These are phyloP conservation scores for Xylaria sp. DNA, from an alignment of 2,329 filamentous ascomycete genomes.

Conservation along the genomic window DNA sequence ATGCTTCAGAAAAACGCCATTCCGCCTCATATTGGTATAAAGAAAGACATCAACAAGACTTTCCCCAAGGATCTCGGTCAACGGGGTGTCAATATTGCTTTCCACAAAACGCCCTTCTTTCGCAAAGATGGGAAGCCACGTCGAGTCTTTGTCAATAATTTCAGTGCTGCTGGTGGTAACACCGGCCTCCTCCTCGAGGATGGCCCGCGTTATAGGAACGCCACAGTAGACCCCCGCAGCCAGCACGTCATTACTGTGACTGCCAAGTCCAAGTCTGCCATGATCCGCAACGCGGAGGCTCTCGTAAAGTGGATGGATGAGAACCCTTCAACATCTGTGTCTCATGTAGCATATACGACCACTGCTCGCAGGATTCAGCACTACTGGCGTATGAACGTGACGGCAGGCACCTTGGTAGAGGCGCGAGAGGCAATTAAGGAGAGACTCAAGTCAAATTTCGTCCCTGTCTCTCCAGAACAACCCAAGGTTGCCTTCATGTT, in stretches of 20 bases:
- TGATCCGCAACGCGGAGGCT: slow-evolving; percentile 62
- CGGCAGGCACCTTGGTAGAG: slow-evolving; percentile 49
- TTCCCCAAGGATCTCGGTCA: slow-evolving; percentile 62
- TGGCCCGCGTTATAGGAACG: slow-evolving; percentile 49
- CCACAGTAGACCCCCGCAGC: slow-evolving; percentile 56
- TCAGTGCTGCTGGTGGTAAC: slow-evolving; percentile 74
- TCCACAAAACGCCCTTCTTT: slow-evolving; percentile 56
- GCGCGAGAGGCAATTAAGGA: slow-evolving; percentile 50
- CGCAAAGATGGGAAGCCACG: slow-evolving; percentile 55
- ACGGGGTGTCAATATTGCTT: slow-evolving; percentile 65
- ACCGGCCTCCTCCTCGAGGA: slow-evolving; percentile 71
- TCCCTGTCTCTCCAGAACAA: slow-evolving; percentile 49
- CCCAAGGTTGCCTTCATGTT: slow-evolving; percentile 60
- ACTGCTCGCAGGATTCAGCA: slow-evolving; percentile 70
- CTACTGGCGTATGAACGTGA: slow-evolving; percentile 59
- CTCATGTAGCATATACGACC: slow-evolving; percentile 68
- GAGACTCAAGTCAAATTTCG: slow-evolving; percentile 50
- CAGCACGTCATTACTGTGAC: slow-evolving; percentile 65
- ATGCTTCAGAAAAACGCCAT: slow-evolving; percentile 69
- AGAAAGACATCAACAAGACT: slow-evolving; percentile 64
- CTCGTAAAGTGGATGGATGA: slow-evolving; percentile 60
- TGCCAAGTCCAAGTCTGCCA: slow-evolving; percentile 60
- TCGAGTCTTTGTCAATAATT: slow-evolving; percentile 68
- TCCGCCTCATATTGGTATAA: slow-evolving; percentile 72
- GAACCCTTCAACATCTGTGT: slow-evolving; percentile 58